Evolutionary conservation across 1,284 basidiomycete genomes (phyloP), one percentile per base, ranked within the genome.

Genomic region (Xerocomus minutiporus): DNA sequence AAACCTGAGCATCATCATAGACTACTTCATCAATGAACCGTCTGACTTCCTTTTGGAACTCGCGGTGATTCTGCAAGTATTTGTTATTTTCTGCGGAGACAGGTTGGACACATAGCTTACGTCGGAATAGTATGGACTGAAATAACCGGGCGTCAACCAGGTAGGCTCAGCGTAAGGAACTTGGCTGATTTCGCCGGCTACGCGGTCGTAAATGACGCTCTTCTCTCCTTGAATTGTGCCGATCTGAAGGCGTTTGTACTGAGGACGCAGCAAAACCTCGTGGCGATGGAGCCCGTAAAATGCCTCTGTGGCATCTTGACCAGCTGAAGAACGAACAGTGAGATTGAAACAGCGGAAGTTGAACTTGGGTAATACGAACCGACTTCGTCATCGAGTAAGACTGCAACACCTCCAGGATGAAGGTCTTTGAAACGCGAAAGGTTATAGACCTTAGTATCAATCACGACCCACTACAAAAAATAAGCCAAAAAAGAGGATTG

Each of bases 401-500:
- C 90, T 7, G 82, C 79, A 1, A 79, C 64, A 9, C 93, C 93
- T 48, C 93, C 92, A 0, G 93, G 93, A 67, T 95, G 93, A 59
- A 94, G 75, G 49, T 75, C 77, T 50, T 78, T 80, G 69, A 95
- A 95, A 60, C 83, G 84, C 52, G 84, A 82, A 28, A 93, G 73
- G 68, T 92, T 86, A 69, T 87, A 93, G 29, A 94, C 89, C 63
- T 84, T 86, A 20, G 84, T 79, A 68, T 94, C 91, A 60, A 95
- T 78, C 57, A 92, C 80, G 59, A 93, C 73, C 89, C 91, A 94
- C 85, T 88, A 23, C n/a, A 29, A 41, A 43, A 3, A 17, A 31
- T 59, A 46, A 53, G 47, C 38, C 36, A 65, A 64, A 38, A 3
- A 23, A 32, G n/a, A 2, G n/a, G 9, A 12, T 6, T 7, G 3